These are phyloP conservation scores for Claviceps capensis DNA, from an alignment of 2,329 filamentous ascomycete genomes.

Conservation along the genomic window DNA sequence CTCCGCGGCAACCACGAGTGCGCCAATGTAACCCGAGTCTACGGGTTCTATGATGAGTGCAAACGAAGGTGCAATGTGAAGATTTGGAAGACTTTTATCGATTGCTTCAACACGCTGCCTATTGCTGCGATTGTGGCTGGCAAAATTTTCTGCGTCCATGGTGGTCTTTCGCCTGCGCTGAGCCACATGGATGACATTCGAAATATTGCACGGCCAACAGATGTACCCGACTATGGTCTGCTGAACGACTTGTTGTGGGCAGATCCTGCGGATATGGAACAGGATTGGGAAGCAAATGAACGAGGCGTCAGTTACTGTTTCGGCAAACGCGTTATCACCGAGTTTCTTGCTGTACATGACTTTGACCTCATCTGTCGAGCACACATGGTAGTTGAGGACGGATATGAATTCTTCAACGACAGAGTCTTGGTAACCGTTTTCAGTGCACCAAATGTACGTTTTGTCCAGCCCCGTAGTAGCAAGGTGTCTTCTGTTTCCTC, in stretches of 20 bases:
- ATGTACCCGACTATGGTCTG: constrained; percentile 92
- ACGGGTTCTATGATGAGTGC: constrained; percentile 97
- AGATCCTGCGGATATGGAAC: constrained; percentile 94
- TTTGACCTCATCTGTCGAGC: constrained; percentile 95
- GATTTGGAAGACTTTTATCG: constrained; percentile 95
- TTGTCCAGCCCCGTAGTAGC: constrained; percentile 10
- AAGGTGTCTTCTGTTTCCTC: not conserved
- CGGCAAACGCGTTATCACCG: constrained; percentile 93
- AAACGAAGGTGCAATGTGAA: constrained; percentile 94
- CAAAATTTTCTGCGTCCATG: constrained; percentile 97
- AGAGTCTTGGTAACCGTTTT: constrained; percentile 92
- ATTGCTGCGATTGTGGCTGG: constrained; percentile 94
- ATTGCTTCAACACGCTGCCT: constrained; percentile 89
- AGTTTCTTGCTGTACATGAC: constrained; percentile 87
- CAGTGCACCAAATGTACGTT: constrained; percentile 82
- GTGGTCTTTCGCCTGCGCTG: constrained; percentile 80
- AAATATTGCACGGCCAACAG: constrained; percentile 86
- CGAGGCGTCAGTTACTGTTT: constrained; percentile 97
- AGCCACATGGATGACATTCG: constrained; percentile 98
- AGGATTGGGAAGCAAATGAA: constrained; percentile 96
- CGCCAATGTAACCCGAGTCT: constrained; percentile 88
- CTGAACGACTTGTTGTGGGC: constrained; percentile 95
- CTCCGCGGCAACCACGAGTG: constrained; percentile 93
- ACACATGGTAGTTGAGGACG: constrained; percentile 98
- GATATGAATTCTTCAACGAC: constrained; percentile 97